Evolutionary conservation across 768 basidiomycete genomes (phyloP), one percentile per base, ranked within the genome.

Genomic region (Termitomyces heimii): DNA sequence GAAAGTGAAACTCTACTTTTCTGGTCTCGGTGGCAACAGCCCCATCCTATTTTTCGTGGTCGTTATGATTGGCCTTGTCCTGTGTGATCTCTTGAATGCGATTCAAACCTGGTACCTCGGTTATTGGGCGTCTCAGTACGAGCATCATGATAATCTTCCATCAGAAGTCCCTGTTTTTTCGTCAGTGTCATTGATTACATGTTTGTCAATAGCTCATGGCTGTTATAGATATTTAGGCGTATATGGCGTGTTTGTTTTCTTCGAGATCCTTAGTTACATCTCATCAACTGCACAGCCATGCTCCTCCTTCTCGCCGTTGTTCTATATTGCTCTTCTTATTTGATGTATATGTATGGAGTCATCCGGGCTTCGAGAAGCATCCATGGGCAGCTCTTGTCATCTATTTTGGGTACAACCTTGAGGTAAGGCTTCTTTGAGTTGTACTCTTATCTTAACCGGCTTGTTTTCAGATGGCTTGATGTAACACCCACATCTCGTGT

Each of bases 341-440:
- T 72, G 18, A 53, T 77, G 8, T 85, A 77, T 63, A 69, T 79
- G n/a, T 69, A 68, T 40, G 85, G 83, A 2, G 63, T 72, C 2
- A 63, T 84, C 50, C 71, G 81, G 54, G 86, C 85, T 2, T 84
- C 84, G 4, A 72, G 75, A 55, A 66, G 58, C 7, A 81, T 89
- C 13, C 85, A 88, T 62, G 63, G 65, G 24, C 68, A 74, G 56
- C 73, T 89, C 1, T 59, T 87, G 4, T 67, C 76, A 28, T 77
- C 84, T 12, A 66, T 88, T 0, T 66, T 88, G 14, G 77, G 82
- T 5, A 81, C 84, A 4, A 87, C 87, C 1, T 66, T 88, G 39
- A 76, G 84, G 85, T 82, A 52, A 22, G 5, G 29, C 20, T 37
- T 29, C 18, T 22, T 40, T 7, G 20, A 20, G 39, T 10, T 42